Evolutionary conservation across 495 filamentous ascomycete species (phyloP), one percentile per base, ranked within the genome.

Genomic region (Daldinia bambusicola): DNA sequence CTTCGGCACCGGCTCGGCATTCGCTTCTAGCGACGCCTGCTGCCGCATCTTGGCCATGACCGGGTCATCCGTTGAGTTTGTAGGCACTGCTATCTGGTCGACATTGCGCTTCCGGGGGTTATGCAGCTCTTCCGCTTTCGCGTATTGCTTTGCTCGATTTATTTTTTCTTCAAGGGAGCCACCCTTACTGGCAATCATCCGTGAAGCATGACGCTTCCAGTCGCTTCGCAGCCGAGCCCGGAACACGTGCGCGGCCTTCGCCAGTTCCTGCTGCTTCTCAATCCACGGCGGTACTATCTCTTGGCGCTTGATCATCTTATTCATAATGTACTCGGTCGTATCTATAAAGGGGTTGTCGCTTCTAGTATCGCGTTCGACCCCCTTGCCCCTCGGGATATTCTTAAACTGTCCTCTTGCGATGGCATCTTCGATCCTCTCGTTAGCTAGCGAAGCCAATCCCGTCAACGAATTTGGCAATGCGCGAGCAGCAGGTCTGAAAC

Each of bases 291-390:
- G 91, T 3, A 91, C 89, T 50, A 93, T 89, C 9, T 92, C 95
- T 77, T 99, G 95, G 61, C 92, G 91, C 80, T 98, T 91, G 68
- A 99, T 98, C 76, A 98, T 98, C 81, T 96, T 97, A 78, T 99
- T 99, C 90, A 99, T 90, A 71, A 98, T 92, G 77, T 97, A 98
- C 79, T 97, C 95, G 0, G 96, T 98, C 1, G 95, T 98, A 77
- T 98, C 94, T 37, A 98, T 85, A 76, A 95, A 99, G 0, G 96
- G 93, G 74, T 89, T 95, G 67, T 89, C 90, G 2, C 92, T 92
- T 74, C 93, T 90, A 57, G 93, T 82, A 76, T 97, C 95, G 18
- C 89, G 82, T 78, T 94, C 87, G 1, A 92, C 84, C 13, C 88
- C 89, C 71, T 92, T 92, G 0, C 95, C 95, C 10, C 95, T 85